Evolutionary conservation across 164 flowering plant genomes (phyloP).

Genomic region (Stephania japonica): DNA sequence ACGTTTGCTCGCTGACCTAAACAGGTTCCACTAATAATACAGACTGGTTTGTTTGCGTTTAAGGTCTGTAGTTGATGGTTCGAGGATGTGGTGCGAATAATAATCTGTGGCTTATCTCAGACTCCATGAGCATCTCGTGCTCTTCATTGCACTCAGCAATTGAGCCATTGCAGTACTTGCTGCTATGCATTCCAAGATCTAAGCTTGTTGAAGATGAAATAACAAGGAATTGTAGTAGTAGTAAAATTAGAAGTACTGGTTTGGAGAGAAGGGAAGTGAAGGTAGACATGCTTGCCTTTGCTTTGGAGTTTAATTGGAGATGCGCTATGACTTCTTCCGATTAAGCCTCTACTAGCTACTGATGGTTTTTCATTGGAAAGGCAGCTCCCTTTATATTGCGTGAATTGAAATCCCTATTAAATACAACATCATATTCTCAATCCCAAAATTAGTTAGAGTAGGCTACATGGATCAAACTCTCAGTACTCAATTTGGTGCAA

Average conservation of each 20-base stretch:
- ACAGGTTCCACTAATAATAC: too few relatives aligned
- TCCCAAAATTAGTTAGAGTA: too few relatives aligned
- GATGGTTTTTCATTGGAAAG: too few relatives aligned
- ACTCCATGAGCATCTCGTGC: slow-evolving; percentile 12
- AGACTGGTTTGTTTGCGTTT: neutral
- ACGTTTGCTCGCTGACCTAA: too few relatives aligned
- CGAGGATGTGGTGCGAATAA: neutral
- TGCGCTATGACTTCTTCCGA: too few relatives aligned
- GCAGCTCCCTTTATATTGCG: too few relatives aligned
- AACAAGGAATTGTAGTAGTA: neutral
- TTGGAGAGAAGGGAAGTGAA: neutral
- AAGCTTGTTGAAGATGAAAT: neutral
- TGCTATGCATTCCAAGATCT: neutral
- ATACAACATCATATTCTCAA: too few relatives aligned
- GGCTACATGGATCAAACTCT: too few relatives aligned
- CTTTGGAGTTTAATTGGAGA: too few relatives aligned
- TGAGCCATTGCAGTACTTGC: slow-evolving; percentile 10
- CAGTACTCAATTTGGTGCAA: too few relatives aligned
- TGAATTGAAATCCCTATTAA: too few relatives aligned
- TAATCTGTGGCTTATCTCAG: slow-evolving; percentile 12
- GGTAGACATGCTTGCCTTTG: neutral
- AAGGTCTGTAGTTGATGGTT: neutral
- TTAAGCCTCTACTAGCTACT: too few relatives aligned
- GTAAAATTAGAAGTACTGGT: neutral
- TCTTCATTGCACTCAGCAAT: slow-evolving; percentile 9